Base-by-base conservation (phyloP, 108 stramenopile genomes). In the Mayamaea pseudoterrestris region DNA sequence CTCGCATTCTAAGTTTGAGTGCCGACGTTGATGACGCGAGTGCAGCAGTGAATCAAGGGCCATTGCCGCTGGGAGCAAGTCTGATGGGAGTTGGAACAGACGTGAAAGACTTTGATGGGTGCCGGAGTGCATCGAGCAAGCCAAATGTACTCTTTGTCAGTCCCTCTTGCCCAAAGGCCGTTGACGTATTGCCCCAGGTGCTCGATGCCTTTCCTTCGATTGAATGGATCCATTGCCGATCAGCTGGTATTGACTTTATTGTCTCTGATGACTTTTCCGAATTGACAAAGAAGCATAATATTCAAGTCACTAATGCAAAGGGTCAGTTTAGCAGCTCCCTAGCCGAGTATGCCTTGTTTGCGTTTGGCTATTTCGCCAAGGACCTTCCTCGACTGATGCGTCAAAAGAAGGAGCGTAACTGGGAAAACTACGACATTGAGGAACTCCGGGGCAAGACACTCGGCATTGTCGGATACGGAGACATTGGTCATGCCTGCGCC, bases 401-500 rank as follows among this genome's bases (percentile, higher is more conserved):
- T 9, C 48, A 76, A 27, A 54, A 74, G 45, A 48, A 60, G 13
- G 43, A 59, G 7, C 68, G 63, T 35, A 34, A 41, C 8, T 76
- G 72, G 80, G 47, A 71, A 35, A 71, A 71, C 26, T 83, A 76
- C 52, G 56, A 66, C 36, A 66, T 83, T 29, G 61, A 73, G 27
- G 76, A 83, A 44, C 25, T 78, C n/a, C 35, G 72, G 13, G 74
- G 74, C 0, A 74, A 66, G 42, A 83, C 79, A 1, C 57, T 91
- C 66, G 89, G 83, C 1, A 73, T 91, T 35, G 77, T 91, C 0
- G 89, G 89, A 3, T 91, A 83, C 39, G 89, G 89, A 5, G 78
- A 85, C 42, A 86, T 91, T 55, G 89, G 83, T 3, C 50, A 65
- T 21, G 60, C 66, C 1, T 50, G 49, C 31, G 66, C 66, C 42